Evolutionary conservation across 371 early-diverging fungal genomes (phyloP).

Genomic region (Actinomortierella ambigua): DNA sequence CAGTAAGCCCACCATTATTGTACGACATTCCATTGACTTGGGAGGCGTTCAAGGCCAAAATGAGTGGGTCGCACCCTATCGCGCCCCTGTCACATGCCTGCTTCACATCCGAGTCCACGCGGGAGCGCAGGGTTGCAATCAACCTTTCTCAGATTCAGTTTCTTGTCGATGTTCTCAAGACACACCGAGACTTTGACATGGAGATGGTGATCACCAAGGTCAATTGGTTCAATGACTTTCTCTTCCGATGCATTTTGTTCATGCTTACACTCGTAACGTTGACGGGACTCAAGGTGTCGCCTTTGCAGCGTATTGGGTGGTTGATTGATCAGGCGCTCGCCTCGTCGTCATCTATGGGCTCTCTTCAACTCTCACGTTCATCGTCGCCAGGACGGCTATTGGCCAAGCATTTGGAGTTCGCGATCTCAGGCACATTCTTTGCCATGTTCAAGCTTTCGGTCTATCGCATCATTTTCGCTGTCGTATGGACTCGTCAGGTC

Average conservation of each 20-base stretch:
- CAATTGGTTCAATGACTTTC: slow-evolving; percentile 39
- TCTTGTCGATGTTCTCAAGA: slow-evolving; percentile 15
- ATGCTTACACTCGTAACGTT: slow-evolving; percentile 25
- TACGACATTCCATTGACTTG: too few relatives aligned
- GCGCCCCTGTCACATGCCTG: too few relatives aligned
- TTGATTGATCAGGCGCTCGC: slow-evolving; percentile 37
- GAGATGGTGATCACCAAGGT: slow-evolving; percentile 24
- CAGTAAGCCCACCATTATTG: too few relatives aligned
- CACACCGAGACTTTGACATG: slow-evolving; percentile 24
- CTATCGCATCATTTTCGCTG: slow-evolving; percentile 36
- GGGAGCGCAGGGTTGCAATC: slow-evolving; percentile 14
- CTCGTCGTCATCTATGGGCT: slow-evolving; percentile 18
- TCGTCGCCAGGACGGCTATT: slow-evolving; percentile 31
- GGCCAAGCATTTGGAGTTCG: slow-evolving; percentile 35
- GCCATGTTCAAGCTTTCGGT: slow-evolving; percentile 43
- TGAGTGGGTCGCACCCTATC: too few relatives aligned
- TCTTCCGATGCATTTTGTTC: slow-evolving; percentile 43
- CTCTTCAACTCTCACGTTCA: slow-evolving; percentile 14
- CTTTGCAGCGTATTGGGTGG: slow-evolving; percentile 39
- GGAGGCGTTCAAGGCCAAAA: too few relatives aligned
- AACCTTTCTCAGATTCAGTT: slow-evolving; percentile 27
- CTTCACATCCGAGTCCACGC: too few relatives aligned
- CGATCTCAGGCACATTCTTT: slow-evolving; percentile 38
- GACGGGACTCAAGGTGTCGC: slow-evolving; percentile 38
- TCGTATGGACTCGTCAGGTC: slow-evolving; percentile 15